These are phyloP conservation scores for Zygotorulaspora danielsina DNA, from an alignment of 805 yeast genomes.

Conservation along the genomic window DNA sequence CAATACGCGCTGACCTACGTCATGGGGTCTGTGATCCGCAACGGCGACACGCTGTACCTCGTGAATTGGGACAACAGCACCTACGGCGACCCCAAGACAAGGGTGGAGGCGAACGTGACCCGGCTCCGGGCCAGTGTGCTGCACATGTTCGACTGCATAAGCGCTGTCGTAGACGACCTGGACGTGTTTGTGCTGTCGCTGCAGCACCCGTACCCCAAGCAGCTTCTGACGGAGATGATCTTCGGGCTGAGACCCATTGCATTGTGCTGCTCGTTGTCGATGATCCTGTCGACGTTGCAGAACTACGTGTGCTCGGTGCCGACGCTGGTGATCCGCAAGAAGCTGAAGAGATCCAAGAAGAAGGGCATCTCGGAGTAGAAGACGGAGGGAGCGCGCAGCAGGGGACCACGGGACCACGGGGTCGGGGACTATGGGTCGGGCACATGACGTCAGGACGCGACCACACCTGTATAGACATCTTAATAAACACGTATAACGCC, in stretches of 20 bases:
- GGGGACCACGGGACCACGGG: too few relatives aligned
- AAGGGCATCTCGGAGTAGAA: constrained; percentile 29
- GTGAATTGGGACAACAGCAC: constrained; percentile 37
- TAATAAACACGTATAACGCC: too few relatives aligned
- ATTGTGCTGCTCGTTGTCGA: constrained; percentile 29
- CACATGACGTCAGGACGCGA: too few relatives aligned
- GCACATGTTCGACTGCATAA: constrained; percentile 30
- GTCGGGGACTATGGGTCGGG: too few relatives aligned
- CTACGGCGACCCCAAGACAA: constrained; percentile 5
- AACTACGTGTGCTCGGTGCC: constrained; percentile 35
- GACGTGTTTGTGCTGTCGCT: constrained; percentile 35
- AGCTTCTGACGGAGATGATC: constrained; percentile 37
- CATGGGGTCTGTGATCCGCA: constrained; percentile 76
- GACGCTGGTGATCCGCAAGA: constrained; percentile 32
- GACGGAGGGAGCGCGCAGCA: too few relatives aligned
- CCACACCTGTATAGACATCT: too few relatives aligned
- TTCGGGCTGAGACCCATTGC: constrained; percentile 35
- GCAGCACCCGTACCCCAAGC: constrained; percentile 40
- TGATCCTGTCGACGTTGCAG: constrained; percentile 28
- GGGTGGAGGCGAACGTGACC: constrained; percentile 17
- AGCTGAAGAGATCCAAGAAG: constrained; percentile 29
- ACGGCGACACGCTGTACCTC: constrained; percentile 75
- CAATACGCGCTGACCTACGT: constrained; percentile 83
- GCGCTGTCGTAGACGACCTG: constrained; percentile 25
- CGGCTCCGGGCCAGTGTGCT: constrained; percentile 19